Evolutionary conservation across 164 flowering plant genomes (phyloP).

Genomic region (Santalum album): DNA sequence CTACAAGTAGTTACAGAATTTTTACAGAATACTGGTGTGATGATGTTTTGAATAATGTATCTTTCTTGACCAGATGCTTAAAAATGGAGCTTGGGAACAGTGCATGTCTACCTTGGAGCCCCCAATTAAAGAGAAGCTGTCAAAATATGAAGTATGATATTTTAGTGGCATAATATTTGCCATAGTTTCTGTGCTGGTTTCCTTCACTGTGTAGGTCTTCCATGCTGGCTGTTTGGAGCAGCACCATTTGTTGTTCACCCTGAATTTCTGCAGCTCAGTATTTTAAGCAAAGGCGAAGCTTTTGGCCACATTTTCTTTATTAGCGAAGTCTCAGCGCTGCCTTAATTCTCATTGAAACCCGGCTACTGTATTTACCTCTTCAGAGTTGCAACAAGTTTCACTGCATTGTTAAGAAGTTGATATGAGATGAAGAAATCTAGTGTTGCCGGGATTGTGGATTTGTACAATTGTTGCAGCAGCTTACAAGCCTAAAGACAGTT

Average conservation of each 20-base stretch:
- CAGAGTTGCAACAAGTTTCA: too few relatives aligned
- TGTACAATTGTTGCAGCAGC: too few relatives aligned
- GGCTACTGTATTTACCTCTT: too few relatives aligned
- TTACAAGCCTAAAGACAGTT: too few relatives aligned
- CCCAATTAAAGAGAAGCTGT: conserved; percentile 62
- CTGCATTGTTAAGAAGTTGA: too few relatives aligned
- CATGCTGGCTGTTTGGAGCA: conserved; percentile 10
- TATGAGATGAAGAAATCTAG: too few relatives aligned
- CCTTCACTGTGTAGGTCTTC: conserved; percentile 9
- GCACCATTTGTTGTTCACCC: not conserved
- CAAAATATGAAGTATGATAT: conserved; percentile 55
- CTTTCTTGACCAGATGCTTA: conserved; percentile 54
- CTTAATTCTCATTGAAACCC: too few relatives aligned
- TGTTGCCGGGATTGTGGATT: too few relatives aligned
- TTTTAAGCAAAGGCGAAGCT: too few relatives aligned
- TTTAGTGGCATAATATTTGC: not conserved
- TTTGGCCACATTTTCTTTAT: too few relatives aligned
- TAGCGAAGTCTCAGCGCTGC: too few relatives aligned
- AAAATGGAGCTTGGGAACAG: conserved; percentile 90
- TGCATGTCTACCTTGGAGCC: conserved; percentile 89
- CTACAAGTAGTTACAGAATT: not conserved
- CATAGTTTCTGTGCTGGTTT: conserved; percentile 6
- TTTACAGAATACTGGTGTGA: not conserved
- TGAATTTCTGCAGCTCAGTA: not conserved
- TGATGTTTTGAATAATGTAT: not conserved